Evolutionary conservation across 371 early-diverging fungal species (phyloP).

Genomic region (Mucor saturninus): DNA sequence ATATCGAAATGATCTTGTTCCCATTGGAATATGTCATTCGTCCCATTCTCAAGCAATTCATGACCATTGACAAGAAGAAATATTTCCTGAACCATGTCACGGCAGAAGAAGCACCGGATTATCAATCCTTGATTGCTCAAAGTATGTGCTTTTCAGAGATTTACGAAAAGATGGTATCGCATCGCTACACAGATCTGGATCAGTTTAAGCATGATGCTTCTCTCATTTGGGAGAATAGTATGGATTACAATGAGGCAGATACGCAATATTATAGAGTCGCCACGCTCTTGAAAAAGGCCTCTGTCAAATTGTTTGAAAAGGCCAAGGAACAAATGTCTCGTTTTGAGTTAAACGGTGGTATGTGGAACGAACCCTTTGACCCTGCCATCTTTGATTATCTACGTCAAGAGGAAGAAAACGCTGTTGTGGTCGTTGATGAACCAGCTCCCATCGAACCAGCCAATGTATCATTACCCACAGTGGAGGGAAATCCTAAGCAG

Average conservation of each 20-base stretch:
- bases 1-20: constrained; percentile 69
- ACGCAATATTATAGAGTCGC: constrained; percentile 77
- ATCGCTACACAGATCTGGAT: constrained; percentile 43
- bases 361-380: constrained; percentile 7
- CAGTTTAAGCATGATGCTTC: constrained; percentile 61
- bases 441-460: neutral
- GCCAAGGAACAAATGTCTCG: constrained; percentile 7
- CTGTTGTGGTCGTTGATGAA: neutral
- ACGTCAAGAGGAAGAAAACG: neutral
- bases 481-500: neutral
- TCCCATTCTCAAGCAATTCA: constrained; percentile 68
- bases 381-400: constrained; percentile 16
- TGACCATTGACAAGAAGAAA: constrained; percentile 62
- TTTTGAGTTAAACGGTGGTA: constrained; percentile 1
- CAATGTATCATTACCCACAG: neutral
- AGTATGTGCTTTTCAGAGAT: constrained; percentile 67
- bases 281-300: constrained; percentile 7
- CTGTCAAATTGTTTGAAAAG: constrained; percentile 4
- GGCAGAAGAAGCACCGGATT: constrained; percentile 80
- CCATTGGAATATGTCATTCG: constrained; percentile 73
- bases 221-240: constrained; percentile 76
- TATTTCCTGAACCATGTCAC: constrained; percentile 71
- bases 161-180: constrained; percentile 37
- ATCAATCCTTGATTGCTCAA: constrained; percentile 67
- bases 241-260: constrained; percentile 74